Evolutionary conservation across 192 early-diverging fungal genomes (phyloP).

Genomic region (Umbelopsis sp.): DNA sequence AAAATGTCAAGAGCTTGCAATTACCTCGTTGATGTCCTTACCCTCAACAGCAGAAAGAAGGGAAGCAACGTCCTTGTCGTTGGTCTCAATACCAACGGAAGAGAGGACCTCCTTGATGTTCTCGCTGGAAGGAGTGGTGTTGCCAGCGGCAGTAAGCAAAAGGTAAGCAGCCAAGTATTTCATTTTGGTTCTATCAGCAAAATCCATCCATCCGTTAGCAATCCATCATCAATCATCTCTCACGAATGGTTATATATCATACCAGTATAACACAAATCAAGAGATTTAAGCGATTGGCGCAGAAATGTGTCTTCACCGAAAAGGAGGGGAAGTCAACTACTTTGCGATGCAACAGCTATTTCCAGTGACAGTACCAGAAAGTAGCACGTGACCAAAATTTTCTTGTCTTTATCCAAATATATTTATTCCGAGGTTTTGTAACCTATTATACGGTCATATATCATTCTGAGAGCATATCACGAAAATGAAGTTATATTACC

Average conservation of each 20-base stretch:
- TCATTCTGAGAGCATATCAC: too few relatives aligned
- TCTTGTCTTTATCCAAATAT: too few relatives aligned
- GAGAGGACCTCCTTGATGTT: constrained; percentile 83
- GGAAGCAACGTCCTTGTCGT: constrained; percentile 71
- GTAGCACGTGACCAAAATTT: too few relatives aligned
- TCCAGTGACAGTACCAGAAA: too few relatives aligned
- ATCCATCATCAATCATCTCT: not conserved
- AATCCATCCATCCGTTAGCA: constrained; percentile 7
- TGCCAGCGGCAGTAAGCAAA: constrained; percentile 88
- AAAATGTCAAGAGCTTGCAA: not conserved
- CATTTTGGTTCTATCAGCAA: constrained; percentile 54
- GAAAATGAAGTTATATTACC: too few relatives aligned
- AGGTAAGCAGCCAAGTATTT: constrained; percentile 98
- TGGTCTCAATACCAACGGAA: constrained; percentile 91
- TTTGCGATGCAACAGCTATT: too few relatives aligned
- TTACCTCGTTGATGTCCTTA: constrained; percentile 85
- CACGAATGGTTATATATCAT: not conserved
- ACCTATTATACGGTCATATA: too few relatives aligned
- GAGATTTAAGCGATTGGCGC: not conserved
- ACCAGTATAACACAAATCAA: not conserved
- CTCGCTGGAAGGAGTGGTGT: constrained; percentile 72
- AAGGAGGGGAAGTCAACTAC: too few relatives aligned
- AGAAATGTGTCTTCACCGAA: constrained; percentile 3
- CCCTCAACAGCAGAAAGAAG: constrained; percentile 83
- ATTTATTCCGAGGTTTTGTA: too few relatives aligned